Evolutionary conservation across 139 green algal species (phyloP).

Genomic region (Picochlorum sp.): DNA sequence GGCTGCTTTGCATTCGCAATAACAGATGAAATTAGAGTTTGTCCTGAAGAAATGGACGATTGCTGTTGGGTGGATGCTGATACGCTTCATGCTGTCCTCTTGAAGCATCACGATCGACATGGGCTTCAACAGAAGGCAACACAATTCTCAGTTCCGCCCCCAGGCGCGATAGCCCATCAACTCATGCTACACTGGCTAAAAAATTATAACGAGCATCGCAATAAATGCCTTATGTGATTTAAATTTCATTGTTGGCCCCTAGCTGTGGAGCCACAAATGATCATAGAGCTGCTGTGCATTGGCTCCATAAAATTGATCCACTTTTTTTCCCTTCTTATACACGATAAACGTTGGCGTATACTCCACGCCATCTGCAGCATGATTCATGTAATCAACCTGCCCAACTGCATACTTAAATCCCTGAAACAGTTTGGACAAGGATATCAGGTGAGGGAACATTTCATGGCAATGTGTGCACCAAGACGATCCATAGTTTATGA

Average conservation of each 20-base stretch:
- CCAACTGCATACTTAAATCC: constrained; percentile 52
- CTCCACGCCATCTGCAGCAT: constrained; percentile 30
- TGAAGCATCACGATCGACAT: constrained; percentile 1
- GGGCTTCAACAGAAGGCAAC: not conserved
- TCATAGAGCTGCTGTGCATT: constrained; percentile 25
- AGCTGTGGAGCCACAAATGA: constrained; percentile 18
- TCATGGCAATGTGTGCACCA: constrained; percentile 34
- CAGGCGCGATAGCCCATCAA: constrained; percentile 68
- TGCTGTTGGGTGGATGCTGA: constrained; percentile 37
- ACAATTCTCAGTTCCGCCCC: constrained; percentile 65
- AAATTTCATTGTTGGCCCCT: not conserved
- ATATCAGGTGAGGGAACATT: constrained; percentile 26
- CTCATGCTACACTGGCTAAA: constrained; percentile 53
- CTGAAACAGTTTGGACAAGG: constrained; percentile 18
- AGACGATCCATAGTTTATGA: constrained; percentile 35
- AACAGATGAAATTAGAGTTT: constrained; percentile 39
- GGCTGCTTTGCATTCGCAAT: constrained; percentile 63
- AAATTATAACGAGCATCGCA: too few relatives aligned
- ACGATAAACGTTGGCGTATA: constrained; percentile 60
- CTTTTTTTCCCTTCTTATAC: constrained; percentile 36
- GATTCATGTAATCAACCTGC: constrained; percentile 54
- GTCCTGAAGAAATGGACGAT: constrained; percentile 67
- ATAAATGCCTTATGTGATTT: not conserved
- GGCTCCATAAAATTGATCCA: constrained; percentile 33
- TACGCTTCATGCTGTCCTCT: too few relatives aligned